Conservation (phyloP, 306 rosid species). For the Psophocarpus tetragonolobus region DNA sequence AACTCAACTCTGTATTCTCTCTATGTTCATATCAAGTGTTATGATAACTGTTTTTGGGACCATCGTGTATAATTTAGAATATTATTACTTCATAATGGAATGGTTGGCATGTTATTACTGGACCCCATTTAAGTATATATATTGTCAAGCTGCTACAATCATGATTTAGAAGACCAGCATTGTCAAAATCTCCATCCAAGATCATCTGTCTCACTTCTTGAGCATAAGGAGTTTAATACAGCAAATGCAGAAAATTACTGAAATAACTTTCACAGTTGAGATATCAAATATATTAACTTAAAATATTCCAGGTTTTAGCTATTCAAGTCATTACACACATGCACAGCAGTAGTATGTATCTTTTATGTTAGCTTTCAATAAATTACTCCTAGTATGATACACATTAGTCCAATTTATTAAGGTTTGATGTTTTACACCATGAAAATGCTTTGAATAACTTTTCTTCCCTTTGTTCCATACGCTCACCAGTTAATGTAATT, state of each 20-base stretch:
- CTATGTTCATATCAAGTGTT: not conserved
- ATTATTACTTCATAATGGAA: too few species aligned
- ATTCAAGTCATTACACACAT: not conserved
- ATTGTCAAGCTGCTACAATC: conserved; percentile 57
- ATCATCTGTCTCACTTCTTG: conserved; percentile 79
- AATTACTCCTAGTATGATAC: not conserved
- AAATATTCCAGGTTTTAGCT: not conserved
- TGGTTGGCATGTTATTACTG: too few species aligned
- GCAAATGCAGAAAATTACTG: conserved; percentile 71
- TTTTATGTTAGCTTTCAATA: not conserved
- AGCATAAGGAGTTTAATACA: conserved; percentile 63
- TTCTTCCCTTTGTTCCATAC: not conserved
- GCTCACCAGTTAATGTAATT: not conserved
- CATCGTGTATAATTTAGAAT: too few species aligned
- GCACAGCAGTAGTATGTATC: not conserved
- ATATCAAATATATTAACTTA: not conserved
- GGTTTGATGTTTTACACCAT: not conserved
- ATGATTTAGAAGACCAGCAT: conserved; percentile 59
- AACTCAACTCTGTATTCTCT: not conserved
- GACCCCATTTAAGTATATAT: conserved; percentile 42
- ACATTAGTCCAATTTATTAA: not conserved
- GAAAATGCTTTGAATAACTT: not conserved
- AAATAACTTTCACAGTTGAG: not conserved
- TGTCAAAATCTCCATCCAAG: conserved; percentile 73
- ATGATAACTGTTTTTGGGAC: too few species aligned